Evolutionary conservation across 352 stramenopile genomes (phyloP).

Genomic region (Blastocystis sp.): DNA sequence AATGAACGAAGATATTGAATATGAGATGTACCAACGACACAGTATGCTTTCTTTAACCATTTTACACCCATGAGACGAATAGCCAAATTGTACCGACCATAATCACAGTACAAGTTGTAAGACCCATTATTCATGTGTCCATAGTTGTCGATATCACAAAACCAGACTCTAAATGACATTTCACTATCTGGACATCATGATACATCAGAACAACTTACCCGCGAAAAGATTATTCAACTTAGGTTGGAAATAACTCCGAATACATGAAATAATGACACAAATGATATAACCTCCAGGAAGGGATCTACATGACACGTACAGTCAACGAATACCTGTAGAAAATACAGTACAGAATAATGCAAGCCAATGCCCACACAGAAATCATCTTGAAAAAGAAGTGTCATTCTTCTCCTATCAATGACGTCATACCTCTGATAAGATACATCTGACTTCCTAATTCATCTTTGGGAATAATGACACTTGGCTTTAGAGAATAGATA

Average conservation of each 20-base stretch:
- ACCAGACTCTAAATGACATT: constrained; percentile 24
- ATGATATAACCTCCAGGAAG: constrained; percentile 21
- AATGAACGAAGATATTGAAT: constrained; percentile 61
- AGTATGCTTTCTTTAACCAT: not conserved
- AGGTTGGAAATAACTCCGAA: not conserved
- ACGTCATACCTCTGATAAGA: not conserved
- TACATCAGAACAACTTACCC: not conserved
- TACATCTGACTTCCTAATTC: no score
- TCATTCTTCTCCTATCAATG: not conserved
- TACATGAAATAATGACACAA: not conserved
- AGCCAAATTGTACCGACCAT: constrained; percentile 26
- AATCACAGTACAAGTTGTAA: constrained; percentile 66
- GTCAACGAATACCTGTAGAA: constrained; percentile 11
- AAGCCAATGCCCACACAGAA: not conserved
- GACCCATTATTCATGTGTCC: constrained; percentile 41
- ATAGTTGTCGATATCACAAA: constrained; percentile 43
- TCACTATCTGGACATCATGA: not conserved
- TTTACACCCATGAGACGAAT: constrained; percentile 45
- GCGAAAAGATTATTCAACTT: not conserved
- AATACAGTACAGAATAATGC: not conserved
- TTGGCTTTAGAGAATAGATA: no score
- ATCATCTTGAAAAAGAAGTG: not conserved
- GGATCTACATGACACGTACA: not conserved
- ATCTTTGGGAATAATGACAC: no score
- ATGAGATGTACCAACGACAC: not conserved